phyloP scores from a whole-genome alignment of 164 flowering plant species.

The Cinnamomum micranthum region DNA sequence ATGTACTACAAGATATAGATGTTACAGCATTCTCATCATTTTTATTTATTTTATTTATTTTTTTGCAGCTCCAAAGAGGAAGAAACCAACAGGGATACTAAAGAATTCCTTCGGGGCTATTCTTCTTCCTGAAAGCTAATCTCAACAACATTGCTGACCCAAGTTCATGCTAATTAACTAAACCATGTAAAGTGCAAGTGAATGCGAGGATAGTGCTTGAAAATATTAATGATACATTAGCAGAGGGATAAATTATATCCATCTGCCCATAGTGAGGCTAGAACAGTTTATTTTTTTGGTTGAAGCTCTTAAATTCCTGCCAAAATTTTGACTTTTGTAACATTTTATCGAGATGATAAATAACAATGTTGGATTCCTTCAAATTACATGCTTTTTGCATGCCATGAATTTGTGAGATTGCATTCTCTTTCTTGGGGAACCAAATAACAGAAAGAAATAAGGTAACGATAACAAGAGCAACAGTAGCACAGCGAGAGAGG shows the following conservation, averaged over 20 bases:
- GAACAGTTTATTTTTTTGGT: neutral
- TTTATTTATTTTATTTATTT: no score
- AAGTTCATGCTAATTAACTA: neutral
- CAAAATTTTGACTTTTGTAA: neutral
- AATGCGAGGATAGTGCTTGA: no score
- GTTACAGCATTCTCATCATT: constrained; percentile 7
- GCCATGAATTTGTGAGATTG: neutral
- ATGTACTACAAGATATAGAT: constrained; percentile 1
- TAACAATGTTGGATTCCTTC: neutral
- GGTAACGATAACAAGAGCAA: no score
- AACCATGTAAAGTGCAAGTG: no score
- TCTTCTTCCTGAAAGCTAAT: constrained; percentile 24
- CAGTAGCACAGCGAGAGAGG: no score
- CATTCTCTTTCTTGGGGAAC: no score
- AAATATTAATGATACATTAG: no score
- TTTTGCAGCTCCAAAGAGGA: constrained; percentile 29
- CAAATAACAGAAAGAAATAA: no score
- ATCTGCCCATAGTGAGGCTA: neutral
- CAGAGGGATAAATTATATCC: neutral
- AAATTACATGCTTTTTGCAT: neutral
- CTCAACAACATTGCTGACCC: constrained; percentile 1
- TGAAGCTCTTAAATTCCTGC: neutral
- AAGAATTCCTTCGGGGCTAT: constrained; percentile 19
- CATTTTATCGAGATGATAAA: neutral
- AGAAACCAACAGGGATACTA: constrained; percentile 9